Evolutionary conservation across 768 basidiomycete species (phyloP).

Genomic region (Mycena belliarum): DNA sequence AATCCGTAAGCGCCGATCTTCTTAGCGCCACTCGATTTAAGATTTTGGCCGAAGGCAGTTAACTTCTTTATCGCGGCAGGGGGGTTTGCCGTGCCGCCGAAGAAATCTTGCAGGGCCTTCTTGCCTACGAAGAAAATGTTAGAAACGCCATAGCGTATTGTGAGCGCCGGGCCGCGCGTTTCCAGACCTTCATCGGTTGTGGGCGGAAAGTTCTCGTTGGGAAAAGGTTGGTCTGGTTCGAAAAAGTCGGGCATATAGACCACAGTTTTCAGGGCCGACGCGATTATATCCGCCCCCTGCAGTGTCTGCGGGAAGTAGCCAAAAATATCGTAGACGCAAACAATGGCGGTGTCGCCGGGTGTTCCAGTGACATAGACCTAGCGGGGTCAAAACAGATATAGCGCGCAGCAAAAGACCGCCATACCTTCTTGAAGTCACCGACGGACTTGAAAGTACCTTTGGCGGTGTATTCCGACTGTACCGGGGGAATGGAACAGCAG

Average conservation of each 20-base stretch:
- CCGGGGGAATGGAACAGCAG: conserved; percentile 60
- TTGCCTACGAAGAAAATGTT: no score
- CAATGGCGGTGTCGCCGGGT: conserved; percentile 49
- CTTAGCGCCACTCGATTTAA: conserved; percentile 44
- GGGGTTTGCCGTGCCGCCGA: conserved; percentile 52
- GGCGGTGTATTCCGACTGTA: conserved; percentile 51
- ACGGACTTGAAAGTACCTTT: conserved; percentile 43
- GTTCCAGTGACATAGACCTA: conserved; percentile 56
- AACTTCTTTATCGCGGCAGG: conserved; percentile 41
- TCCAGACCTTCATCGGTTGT: conserved; percentile 50
- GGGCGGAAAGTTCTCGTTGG: conserved; percentile 53
- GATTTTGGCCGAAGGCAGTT: conserved; percentile 37
- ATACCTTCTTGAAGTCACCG: conserved; percentile 49
- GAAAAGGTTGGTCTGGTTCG: conserved; percentile 51
- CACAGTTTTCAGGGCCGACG: conserved; percentile 48
- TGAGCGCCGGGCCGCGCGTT: no score
- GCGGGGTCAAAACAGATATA: no score
- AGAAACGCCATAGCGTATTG: no score
- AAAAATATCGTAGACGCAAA: conserved; percentile 67
- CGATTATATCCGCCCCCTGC: conserved; percentile 64
- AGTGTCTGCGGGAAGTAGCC: conserved; percentile 67
- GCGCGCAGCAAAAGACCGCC: no score
- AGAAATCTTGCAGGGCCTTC: conserved; percentile 56
- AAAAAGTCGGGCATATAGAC: conserved; percentile 74
- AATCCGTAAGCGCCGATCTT: conserved; percentile 54